Conservation (phyloP, 129 eudicot genomes). For the Ambrosia trifida region DNA sequence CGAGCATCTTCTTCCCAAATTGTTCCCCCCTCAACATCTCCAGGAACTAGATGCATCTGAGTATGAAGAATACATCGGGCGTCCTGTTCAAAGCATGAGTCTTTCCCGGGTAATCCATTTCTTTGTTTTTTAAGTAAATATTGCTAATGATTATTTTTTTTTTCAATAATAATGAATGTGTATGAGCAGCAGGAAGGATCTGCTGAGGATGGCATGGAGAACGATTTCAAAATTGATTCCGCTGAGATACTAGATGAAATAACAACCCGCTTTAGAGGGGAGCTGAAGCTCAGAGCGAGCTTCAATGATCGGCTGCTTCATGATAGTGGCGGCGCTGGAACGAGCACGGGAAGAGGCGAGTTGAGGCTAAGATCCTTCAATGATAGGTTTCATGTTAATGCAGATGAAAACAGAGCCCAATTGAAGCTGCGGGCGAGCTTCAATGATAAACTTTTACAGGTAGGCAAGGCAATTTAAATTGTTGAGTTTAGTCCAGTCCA, state of each 20-base stretch:
- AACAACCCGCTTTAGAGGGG: slow-evolving; percentile 76
- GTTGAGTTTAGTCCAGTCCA: too few species aligned
- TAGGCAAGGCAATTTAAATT: slow-evolving; percentile 22
- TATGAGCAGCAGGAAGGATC: slow-evolving; percentile 49
- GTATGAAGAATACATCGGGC: slow-evolving; percentile 65
- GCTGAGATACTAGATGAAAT: slow-evolving; percentile 80
- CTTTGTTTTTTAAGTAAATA: too few species aligned
- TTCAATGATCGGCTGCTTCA: slow-evolving; percentile 55
- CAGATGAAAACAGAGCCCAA: slow-evolving; percentile 78
- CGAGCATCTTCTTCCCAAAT: slow-evolving; percentile 68
- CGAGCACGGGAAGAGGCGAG: slow-evolving; percentile 76
- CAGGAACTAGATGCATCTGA: slow-evolving; percentile 80
- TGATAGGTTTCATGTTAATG: slow-evolving; percentile 45
- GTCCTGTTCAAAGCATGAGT: slow-evolving; percentile 43
- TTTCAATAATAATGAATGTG: background rate
- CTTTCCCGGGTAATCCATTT: slow-evolving; percentile 47
- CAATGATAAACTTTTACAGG: slow-evolving; percentile 51
- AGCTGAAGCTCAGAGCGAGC: slow-evolving; percentile 71
- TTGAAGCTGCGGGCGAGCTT: slow-evolving; percentile 70
- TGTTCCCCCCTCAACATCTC: slow-evolving; percentile 58
- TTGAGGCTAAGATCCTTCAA: slow-evolving; percentile 67
- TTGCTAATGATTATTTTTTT: too few species aligned
- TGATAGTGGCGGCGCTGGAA: slow-evolving; percentile 43
- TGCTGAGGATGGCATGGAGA: slow-evolving; percentile 38
- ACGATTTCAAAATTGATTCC: slow-evolving; percentile 45